phyloP scores from a whole-genome alignment of 108 stramenopile genomes.

The Skeletonema costatum region DNA sequence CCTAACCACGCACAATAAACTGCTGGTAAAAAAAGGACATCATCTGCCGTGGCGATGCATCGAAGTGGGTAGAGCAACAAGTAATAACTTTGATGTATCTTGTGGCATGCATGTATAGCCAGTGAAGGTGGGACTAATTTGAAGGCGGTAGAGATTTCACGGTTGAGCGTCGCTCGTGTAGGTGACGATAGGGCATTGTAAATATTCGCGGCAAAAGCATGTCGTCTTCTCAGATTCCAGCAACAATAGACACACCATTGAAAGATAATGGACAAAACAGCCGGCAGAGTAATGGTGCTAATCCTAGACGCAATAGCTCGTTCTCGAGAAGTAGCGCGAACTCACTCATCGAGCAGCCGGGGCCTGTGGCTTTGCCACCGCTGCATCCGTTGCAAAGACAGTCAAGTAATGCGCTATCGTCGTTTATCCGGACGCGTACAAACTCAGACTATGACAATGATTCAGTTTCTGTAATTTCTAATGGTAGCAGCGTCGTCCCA shows the following conservation, averaged over 20 bases:
- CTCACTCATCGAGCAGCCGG: not conserved
- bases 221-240: not conserved
- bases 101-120: not conserved
- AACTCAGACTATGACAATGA: constrained; percentile 3
- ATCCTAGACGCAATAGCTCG: not conserved
- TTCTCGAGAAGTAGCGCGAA: not conserved
- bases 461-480: constrained; percentile 16
- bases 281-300: not conserved
- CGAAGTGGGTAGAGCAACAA: too few relatives aligned
- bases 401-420: not conserved
- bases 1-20: too few relatives aligned
- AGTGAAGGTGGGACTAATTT: not conserved
- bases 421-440: constrained; percentile 14
- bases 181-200: not conserved
- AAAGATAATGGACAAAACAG: not conserved
- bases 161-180: not conserved
- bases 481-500: constrained; percentile 28
- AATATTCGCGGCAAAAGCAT: not conserved
- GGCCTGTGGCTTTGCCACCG: constrained; percentile 5
- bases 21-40: too few relatives aligned
- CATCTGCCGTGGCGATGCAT: too few relatives aligned
- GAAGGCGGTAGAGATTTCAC: not conserved
- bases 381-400: constrained; percentile 1
- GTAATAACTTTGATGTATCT: not conserved
- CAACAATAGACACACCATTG: not conserved